Percentiles rank a stretch among this genome's conserved stretches.
These are phyloP conservation scores for Pseudisothecium myosuroides DNA, from an alignment of 225 moss, liverwort and hornwort genomes.

Conservation along the genomic window DNA sequence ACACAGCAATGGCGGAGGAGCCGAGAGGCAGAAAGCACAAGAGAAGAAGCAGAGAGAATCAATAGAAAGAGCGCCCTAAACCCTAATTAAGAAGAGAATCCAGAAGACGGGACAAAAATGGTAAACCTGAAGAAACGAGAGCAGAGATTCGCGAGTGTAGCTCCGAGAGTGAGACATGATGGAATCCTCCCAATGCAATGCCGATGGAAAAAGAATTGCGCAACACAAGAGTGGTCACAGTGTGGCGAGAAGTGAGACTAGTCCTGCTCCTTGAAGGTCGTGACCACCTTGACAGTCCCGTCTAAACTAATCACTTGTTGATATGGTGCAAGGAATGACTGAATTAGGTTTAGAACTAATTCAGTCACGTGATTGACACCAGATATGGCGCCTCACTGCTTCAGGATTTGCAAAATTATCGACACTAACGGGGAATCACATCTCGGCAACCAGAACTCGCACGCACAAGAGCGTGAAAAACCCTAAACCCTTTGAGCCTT, in stretches of 20 bases:
- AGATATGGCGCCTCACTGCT: neutral
- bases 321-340: neutral
- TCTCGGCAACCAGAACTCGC: neutral
- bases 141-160: slow-evolving; percentile 11
- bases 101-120: neutral
- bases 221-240: neutral
- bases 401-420: neutral
- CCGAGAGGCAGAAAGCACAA: neutral
- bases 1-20: neutral
- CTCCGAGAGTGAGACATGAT: slow-evolving; percentile 1
- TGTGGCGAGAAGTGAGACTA: neutral
- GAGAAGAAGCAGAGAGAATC: neutral
- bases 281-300: neutral
- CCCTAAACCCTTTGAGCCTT: neutral
- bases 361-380: neutral
- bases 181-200: neutral
- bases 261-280: neutral
- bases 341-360: neutral
- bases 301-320: neutral
- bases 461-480: too few relatives aligned
- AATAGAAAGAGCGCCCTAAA: neutral
- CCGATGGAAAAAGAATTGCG: neutral
- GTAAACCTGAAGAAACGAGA: slow-evolving; percentile 14
- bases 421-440: neutral
- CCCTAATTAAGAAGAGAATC: neutral